phyloP scores from a whole-genome alignment of 805 yeast species.

The Myxozyma vanderwaltii region DNA sequence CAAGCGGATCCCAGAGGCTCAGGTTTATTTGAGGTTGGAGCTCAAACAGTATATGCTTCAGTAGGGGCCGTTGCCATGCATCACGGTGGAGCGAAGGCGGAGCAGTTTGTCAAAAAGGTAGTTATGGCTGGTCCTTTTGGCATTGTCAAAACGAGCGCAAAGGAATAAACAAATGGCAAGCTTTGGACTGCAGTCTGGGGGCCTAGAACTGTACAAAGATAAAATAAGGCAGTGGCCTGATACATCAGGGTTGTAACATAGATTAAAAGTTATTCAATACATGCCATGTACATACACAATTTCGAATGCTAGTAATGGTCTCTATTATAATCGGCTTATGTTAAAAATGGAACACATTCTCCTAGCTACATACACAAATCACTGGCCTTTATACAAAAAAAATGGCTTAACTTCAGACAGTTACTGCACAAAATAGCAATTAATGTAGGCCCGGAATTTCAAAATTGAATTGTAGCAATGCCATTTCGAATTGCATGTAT shows the following conservation, averaged over 20 bases:
- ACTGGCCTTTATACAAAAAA: too few relatives aligned
- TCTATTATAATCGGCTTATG: too few relatives aligned
- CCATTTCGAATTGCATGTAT: too few relatives aligned
- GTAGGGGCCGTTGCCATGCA: constrained; percentile 67
- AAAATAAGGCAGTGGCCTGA: background rate
- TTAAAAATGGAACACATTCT: too few relatives aligned
- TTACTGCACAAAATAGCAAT: too few relatives aligned
- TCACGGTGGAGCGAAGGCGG: constrained; percentile 62
- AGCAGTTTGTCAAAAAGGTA: constrained; percentile 46
- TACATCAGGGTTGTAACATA: constrained; percentile 10
- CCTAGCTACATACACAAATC: too few relatives aligned
- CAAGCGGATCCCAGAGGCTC: constrained; percentile 15
- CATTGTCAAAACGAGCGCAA: constrained; percentile 5
- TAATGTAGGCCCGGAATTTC: too few relatives aligned
- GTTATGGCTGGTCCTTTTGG: constrained; percentile 27
- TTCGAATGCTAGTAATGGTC: background rate
- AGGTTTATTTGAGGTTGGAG: constrained; percentile 22
- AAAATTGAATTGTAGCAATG: too few relatives aligned
- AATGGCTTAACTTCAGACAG: too few relatives aligned
- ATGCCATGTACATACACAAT: constrained; percentile 5
- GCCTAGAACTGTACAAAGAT: background rate
- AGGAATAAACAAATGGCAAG: background rate
- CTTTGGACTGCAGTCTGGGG: background rate
- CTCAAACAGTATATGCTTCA: constrained; percentile 56
- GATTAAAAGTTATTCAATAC: constrained; percentile 25